Evolutionary conservation across 2,329 filamentous ascomycete genomes (phyloP), one percentile per base, ranked within the genome.

Genomic region (Arachnopeziza araneosa): DNA sequence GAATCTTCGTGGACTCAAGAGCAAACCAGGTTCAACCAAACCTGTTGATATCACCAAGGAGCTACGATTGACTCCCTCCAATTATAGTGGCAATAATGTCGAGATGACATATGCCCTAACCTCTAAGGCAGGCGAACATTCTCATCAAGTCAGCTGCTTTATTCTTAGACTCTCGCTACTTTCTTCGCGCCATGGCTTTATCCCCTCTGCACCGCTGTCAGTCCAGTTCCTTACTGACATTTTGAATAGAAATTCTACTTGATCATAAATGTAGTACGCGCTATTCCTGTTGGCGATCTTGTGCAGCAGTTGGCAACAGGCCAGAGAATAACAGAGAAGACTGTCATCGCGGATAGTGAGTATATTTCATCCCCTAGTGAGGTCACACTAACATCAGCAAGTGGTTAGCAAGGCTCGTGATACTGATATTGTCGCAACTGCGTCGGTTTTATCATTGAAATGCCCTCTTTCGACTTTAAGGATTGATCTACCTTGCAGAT

Each of bases 1-100:
- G n/a, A 99, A 98, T 72, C 81, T 96, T 66, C 89, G 95, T 67
- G 95, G 95, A 4, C 76, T 99, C 63, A 99, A 99, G 76, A 97
- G 96, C 74, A 96, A 95, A 74, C 91, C 93, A 7, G 95, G 95
- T 23, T 96, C 95, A 52, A 99, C 95, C 50, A 87, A 91, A 69
- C 95, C 95, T 8, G 92, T 91, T 53, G 95, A 99, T 75, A 89
- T 99, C 63, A 99, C 95, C 8, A 79, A 83, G 65, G 82, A 85
- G 61, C 78, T 98, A 52, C 85, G 88, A 21, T 83, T 90, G 30
- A 86, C 84, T 64, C 83, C 86, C 12, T 71, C 80, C 21, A 80
- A 81, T 51, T 96, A 50, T 44, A 61, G 93, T 70, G 77, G 78
- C 57, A 98, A 98, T 71, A 85, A 80, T 55, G 78, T 99, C 62